Evolutionary conservation across 768 basidiomycete genomes (phyloP).

Genomic region (Psilocybe cubensis): DNA sequence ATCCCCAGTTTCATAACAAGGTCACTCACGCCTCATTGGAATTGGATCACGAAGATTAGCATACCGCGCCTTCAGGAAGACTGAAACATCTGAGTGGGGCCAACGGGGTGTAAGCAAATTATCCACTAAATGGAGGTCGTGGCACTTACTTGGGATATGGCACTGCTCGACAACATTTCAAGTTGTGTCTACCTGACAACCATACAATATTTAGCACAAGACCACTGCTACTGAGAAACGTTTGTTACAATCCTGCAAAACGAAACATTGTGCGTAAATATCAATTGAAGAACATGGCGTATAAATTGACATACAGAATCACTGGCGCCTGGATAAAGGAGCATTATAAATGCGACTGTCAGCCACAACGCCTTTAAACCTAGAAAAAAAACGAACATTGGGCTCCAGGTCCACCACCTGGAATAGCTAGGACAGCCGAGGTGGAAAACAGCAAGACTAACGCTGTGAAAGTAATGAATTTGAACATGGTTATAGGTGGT

Average conservation of each 20-base stretch:
- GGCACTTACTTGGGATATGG: neutral
- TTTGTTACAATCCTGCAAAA: slow-evolving; percentile 1
- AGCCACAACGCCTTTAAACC: neutral
- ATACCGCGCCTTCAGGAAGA: too few species aligned
- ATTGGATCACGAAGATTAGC: too few species aligned
- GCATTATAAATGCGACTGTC: neutral
- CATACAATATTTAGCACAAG: neutral
- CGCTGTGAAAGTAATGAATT: neutral
- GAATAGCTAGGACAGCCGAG: neutral
- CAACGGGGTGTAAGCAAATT: too few species aligned
- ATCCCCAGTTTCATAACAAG: too few species aligned
- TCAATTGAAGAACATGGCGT: too few species aligned
- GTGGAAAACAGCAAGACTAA: neutral
- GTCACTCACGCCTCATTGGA: too few species aligned
- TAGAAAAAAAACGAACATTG: neutral
- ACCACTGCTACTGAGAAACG: neutral
- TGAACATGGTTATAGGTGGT: neutral
- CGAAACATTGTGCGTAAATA: too few species aligned
- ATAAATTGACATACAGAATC: neutral
- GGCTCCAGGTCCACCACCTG: slow-evolving; percentile 1
- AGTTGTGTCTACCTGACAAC: neutral
- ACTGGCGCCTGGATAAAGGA: neutral
- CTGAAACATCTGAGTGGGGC: too few species aligned
- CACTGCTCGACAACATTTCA: neutral
- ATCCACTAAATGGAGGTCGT: too few species aligned